Conservation (phyloP, 768 basidiomycete genomes). For the Tricholoma hemisulphureum region DNA sequence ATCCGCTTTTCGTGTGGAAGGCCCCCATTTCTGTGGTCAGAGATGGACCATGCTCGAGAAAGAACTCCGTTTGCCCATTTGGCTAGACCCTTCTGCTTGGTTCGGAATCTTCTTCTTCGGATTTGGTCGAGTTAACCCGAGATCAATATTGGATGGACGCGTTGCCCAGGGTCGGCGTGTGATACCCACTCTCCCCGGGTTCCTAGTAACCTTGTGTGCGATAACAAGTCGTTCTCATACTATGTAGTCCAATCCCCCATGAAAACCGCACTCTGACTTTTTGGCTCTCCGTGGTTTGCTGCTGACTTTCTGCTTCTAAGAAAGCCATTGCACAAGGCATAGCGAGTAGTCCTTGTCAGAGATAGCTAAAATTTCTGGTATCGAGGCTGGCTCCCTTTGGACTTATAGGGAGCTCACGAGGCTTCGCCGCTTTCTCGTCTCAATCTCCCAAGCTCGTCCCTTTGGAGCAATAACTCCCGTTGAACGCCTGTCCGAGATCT, state of each 20-base stretch:
- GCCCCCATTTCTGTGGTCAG: neutral
- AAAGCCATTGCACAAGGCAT: too few species aligned
- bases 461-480: neutral
- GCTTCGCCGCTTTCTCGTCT: neutral
- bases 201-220: neutral
- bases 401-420: neutral
- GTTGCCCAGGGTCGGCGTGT: neutral
- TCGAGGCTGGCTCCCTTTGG: neutral
- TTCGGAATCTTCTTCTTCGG: neutral
- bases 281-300: neutral
- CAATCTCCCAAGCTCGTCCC: neutral
- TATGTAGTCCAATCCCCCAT: neutral
- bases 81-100: neutral
- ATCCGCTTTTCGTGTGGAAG: neutral
- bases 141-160: neutral
- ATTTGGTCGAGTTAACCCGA: neutral
- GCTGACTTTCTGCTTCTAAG: too few species aligned
- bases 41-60: neutral
- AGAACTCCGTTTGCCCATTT: neutral
- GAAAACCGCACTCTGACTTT: neutral
- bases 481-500: neutral
- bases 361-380: neutral
- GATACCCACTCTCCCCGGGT: neutral
- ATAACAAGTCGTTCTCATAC: neutral
- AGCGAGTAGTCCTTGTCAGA: neutral